These are phyloP conservation scores for Arabidopsis thaliana DNA, from an alignment of 345 rosid genomes.

Conservation along the genomic window DNA sequence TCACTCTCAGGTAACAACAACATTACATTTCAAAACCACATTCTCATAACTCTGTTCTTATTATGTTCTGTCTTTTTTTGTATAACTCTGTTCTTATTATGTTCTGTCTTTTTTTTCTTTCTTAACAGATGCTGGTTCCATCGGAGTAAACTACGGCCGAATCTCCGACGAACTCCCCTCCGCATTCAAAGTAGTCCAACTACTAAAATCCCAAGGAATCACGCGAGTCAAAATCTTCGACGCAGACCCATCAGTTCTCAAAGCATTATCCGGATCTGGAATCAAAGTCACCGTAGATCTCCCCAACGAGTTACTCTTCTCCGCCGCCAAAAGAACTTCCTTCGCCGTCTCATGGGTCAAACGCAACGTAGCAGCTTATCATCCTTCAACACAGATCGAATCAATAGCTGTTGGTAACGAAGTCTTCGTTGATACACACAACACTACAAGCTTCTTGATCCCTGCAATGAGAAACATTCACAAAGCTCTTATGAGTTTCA, in stretches of 20 bases:
- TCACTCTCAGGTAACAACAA: slow-evolving; percentile 32
- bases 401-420: slow-evolving; percentile 95
- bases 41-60: slow-evolving; percentile 2
- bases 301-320: slow-evolving; percentile 70
- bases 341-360: slow-evolving; percentile 77
- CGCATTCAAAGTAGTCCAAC: slow-evolving; percentile 67
- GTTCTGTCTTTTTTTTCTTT: not conserved
- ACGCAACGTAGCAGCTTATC: slow-evolving; percentile 68
- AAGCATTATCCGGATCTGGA: slow-evolving; percentile 72
- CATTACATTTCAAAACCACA: not conserved
- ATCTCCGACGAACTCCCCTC: slow-evolving; percentile 83
- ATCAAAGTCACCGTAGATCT: slow-evolving; percentile 88
- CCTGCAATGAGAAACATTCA: slow-evolving; percentile 91
- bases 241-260: slow-evolving; percentile 80
- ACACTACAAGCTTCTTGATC: slow-evolving; percentile 71
- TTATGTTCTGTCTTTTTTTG: not conserved
- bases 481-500: slow-evolving; percentile 60
- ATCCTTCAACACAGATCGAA: slow-evolving; percentile 78
- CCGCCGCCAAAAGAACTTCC: slow-evolving; percentile 62
- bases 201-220: slow-evolving; percentile 75
- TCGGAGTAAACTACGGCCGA: slow-evolving; percentile 96
- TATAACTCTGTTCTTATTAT: slow-evolving; percentile 6
- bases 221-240: slow-evolving; percentile 78
- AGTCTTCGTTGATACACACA: slow-evolving; percentile 83
- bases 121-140: slow-evolving; percentile 69